Evolutionary conservation across 2,329 filamentous ascomycete species (phyloP).

Genomic region (Cladosporium austrohemisphaericum): DNA sequence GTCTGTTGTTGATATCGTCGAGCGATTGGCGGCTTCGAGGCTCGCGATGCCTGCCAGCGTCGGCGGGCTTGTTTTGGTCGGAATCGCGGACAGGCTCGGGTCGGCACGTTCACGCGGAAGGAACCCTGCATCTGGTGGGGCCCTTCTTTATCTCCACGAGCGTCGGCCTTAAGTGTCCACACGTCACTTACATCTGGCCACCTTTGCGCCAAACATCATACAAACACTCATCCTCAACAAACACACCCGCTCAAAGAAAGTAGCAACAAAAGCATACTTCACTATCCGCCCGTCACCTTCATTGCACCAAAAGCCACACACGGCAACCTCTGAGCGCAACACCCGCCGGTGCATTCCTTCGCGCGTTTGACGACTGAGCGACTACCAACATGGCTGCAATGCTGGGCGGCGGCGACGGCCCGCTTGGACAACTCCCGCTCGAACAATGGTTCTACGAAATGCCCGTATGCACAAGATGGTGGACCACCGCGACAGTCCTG

Average conservation of each 20-base stretch:
- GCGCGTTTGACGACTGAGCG: background rate
- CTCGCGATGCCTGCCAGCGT: too few relatives aligned
- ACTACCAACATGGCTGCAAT: conserved; percentile 43
- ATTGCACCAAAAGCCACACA: background rate
- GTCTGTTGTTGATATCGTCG: background rate
- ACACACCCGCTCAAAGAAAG: background rate
- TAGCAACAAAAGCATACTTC: too few relatives aligned
- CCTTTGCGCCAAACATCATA: conserved; percentile 6
- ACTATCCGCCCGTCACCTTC: background rate
- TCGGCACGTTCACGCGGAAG: background rate
- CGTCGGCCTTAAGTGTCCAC: too few relatives aligned
- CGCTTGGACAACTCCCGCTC: conserved; percentile 64
- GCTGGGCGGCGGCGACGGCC: conserved; percentile 39
- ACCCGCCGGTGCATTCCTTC: background rate
- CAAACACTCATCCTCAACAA: background rate
- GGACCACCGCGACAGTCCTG: conserved; percentile 87
- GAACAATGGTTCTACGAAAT: conserved; percentile 99
- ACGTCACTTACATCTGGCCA: conserved; percentile 10
- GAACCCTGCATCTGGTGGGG: conserved; percentile 3
- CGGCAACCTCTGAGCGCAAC: background rate
- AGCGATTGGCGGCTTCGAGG: too few relatives aligned
- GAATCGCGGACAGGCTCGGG: background rate
- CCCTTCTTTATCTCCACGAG: too few relatives aligned
- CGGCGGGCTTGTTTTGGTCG: conserved; percentile 4
- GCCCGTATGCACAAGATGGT: conserved; percentile 92